phyloP scores from a whole-genome alignment of 805 yeast species.

The Saturnispora diversa region DNA sequence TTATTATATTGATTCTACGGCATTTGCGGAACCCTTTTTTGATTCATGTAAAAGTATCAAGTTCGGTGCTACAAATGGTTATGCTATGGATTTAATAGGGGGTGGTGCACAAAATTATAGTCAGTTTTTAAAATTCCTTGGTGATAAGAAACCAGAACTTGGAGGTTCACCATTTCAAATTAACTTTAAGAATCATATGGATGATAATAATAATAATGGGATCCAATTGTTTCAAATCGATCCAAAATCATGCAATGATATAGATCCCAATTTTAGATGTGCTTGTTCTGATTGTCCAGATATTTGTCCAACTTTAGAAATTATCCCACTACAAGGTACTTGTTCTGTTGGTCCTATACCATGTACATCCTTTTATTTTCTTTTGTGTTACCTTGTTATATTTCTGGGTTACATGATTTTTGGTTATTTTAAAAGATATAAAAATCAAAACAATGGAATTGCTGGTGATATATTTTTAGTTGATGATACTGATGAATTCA shows the following conservation, averaged over 20 bases:
- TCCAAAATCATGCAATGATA: slow-evolving; percentile 49
- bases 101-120: slow-evolving; percentile 84
- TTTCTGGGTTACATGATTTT: slow-evolving; percentile 5
- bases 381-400: slow-evolving; percentile 36
- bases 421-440: neutral
- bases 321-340: slow-evolving; percentile 29
- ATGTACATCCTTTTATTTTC: slow-evolving; percentile 62
- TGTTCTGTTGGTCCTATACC: slow-evolving; percentile 53
- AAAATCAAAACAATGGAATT: neutral
- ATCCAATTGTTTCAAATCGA: slow-evolving; percentile 23
- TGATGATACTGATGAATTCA: slow-evolving; percentile 13
- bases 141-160: slow-evolving; percentile 86
- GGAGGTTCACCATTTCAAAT: slow-evolving; percentile 97
- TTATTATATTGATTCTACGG: slow-evolving; percentile 52
- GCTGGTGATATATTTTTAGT: slow-evolving; percentile 4
- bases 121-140: slow-evolving; percentile 77
- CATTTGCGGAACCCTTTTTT: slow-evolving; percentile 58
- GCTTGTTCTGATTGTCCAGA: slow-evolving; percentile 86
- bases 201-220: slow-evolving; percentile 11
- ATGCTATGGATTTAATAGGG: slow-evolving; percentile 93
- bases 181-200: slow-evolving; percentile 46
- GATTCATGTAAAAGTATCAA: slow-evolving; percentile 85
- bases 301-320: slow-evolving; percentile 66
- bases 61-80: slow-evolving; percentile 91
- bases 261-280: slow-evolving; percentile 51